A percentile compares a stretch with the other conserved stretches of the same genome.
Evolutionary conservation across 192 early-diverging fungal genomes (phyloP).

Genomic region (Oehlia diaphana): DNA sequence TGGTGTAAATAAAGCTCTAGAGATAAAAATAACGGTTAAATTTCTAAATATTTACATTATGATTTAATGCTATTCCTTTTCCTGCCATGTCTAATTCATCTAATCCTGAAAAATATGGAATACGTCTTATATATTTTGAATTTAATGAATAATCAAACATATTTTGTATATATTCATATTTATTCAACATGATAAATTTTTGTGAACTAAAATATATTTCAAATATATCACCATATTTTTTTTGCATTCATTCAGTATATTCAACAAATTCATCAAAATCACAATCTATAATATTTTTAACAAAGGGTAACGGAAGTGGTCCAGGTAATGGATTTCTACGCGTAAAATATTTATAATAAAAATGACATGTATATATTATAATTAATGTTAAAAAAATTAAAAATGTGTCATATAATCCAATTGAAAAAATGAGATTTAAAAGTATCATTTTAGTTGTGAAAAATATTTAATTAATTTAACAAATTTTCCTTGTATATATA

Average conservation of each 20-base stretch:
- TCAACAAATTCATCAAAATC: not conserved
- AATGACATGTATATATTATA: not conserved
- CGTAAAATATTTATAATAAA: not conserved
- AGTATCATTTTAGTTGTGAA: too few species aligned
- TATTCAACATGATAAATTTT: not conserved
- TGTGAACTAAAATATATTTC: not conserved
- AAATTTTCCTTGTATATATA: too few species aligned
- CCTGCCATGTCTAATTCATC: not conserved
- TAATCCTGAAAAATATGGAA: not conserved
- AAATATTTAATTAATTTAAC: too few species aligned
- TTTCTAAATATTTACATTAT: constrained; percentile 1
- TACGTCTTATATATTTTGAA: not conserved
- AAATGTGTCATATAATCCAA: too few species aligned
- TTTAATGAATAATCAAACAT: not conserved
- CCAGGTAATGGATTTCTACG: not conserved
- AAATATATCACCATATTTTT: not conserved
- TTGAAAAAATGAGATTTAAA: too few species aligned
- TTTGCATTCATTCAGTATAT: not conserved
- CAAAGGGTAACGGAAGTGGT: not conserved
- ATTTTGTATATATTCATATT: too few species aligned
- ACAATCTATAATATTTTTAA: not conserved
- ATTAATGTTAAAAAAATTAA: too few species aligned
- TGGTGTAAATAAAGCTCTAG: not conserved
- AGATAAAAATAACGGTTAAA: constrained; percentile 5
- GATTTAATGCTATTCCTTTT: constrained; percentile 2